A percentile compares a stretch with the other conserved stretches of the same genome.
Evolutionary conservation across 352 stramenopile genomes (phyloP).

Genomic region (Pythium rishiriense): DNA sequence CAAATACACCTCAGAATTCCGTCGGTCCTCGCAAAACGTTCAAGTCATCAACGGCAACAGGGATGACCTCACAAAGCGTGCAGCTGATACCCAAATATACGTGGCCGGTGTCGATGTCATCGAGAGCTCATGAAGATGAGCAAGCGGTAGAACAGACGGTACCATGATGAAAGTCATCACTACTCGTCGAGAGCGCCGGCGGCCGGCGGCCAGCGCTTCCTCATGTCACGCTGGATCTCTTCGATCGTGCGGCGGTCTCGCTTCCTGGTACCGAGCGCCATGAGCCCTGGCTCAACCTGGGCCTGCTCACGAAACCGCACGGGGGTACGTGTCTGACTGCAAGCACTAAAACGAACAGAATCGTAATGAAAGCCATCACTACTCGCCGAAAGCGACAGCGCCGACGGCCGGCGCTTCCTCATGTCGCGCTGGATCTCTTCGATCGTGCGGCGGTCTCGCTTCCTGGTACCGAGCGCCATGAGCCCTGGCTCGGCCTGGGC

Average conservation of each 20-base stretch:
- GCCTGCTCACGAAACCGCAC: slow-evolving; percentile 62
- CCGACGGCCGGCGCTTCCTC: slow-evolving; percentile 46
- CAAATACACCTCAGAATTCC: no score
- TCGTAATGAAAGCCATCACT: no score
- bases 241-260: slow-evolving; percentile 86
- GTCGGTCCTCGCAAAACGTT: no score
- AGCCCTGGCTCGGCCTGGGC: slow-evolving; percentile 44
- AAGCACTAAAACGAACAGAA: no score
- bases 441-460: slow-evolving; percentile 84
- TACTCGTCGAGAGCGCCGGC: background rate
- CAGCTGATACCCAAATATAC: no score
- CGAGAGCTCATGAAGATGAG: no score
- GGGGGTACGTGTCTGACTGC: slow-evolving; percentile 57
- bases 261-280: slow-evolving; percentile 84
- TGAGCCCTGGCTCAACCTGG: slow-evolving; percentile 50
- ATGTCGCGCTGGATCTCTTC: slow-evolving; percentile 87
- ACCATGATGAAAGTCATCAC: no score
- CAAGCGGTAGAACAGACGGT: no score
- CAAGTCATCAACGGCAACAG: no score
- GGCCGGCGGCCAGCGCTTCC: slow-evolving; percentile 42
- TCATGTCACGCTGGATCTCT: slow-evolving; percentile 84
- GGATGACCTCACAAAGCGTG: no score
- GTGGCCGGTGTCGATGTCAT: no score
- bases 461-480: slow-evolving; percentile 84
- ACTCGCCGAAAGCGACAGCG: background rate